Percentiles rank a stretch among this genome's conserved stretches.
Conservation (phyloP, 2,329 filamentous ascomycete species). For the Dothistroma septosporum region DNA sequence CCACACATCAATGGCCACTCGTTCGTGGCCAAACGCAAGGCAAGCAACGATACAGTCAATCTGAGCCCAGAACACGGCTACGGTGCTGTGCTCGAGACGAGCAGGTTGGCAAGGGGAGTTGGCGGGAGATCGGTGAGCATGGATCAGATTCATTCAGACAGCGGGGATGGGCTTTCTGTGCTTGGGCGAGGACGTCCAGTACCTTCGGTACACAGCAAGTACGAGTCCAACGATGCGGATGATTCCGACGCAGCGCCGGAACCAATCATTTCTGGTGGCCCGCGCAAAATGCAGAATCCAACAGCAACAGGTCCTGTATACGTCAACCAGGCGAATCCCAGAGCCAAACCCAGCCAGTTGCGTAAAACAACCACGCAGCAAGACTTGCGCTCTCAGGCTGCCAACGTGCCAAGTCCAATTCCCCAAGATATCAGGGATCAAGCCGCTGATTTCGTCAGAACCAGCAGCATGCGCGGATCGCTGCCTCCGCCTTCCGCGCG, state of each 20-base stretch:
- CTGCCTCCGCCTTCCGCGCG: slow-evolving; percentile 45
- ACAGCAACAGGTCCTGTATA: slow-evolving; percentile 34
- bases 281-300: slow-evolving; percentile 53
- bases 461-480: slow-evolving; percentile 40
- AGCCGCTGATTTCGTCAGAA: slow-evolving; percentile 48
- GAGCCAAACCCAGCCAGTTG: slow-evolving; percentile 23
- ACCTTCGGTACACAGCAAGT: slow-evolving; percentile 42
- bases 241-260: slow-evolving; percentile 80
- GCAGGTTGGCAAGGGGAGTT: slow-evolving; percentile 48
- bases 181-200: slow-evolving; percentile 42
- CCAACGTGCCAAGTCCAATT: slow-evolving; percentile 25
- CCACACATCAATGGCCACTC: slow-evolving; percentile 4
- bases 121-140: slow-evolving; percentile 65
- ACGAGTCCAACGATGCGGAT: slow-evolving; percentile 31
- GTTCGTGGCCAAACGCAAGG: slow-evolving; percentile 9
- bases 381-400: slow-evolving; percentile 27
- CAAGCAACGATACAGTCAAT: slow-evolving; percentile 17
- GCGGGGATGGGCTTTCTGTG: slow-evolving; percentile 40
- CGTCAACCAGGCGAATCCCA: slow-evolving; percentile 26
- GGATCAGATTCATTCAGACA: slow-evolving; percentile 58
- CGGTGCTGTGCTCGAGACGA: slow-evolving; percentile 56
- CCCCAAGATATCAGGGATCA: slow-evolving; percentile 43
- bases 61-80: slow-evolving; percentile 27
- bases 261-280: slow-evolving; percentile 76
- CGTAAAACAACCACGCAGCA: slow-evolving; percentile 34